Evolutionary conservation across 495 filamentous ascomycete genomes (phyloP), one percentile per base, ranked within the genome.

Genomic region (Haplographium delicatum): DNA sequence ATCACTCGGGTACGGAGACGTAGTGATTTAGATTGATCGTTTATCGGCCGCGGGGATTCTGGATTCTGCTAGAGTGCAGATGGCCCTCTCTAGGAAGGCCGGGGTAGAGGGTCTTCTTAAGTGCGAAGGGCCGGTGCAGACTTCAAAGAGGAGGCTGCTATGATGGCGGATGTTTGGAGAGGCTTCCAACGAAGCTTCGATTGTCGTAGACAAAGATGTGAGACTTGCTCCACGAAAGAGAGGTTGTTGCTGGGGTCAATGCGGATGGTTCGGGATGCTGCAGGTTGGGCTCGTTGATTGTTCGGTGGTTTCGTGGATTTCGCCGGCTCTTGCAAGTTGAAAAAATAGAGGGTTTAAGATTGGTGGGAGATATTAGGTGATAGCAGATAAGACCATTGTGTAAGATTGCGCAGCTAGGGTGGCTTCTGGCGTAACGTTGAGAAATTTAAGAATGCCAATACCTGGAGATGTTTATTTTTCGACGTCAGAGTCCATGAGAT

Each of bases 251-350:
- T 50, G 28, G n/a, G 47, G 43, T 52, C 50, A 55, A 61, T 57
- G 58, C 58, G 51, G 54, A 50, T 28, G 38, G 50, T 54, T 62
- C 62, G 59, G 62, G 38, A 64, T 44, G 53, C 56, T 64, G 62
- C 62, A 62, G 59, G n/a, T 28, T 40, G 38, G 47, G 30, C 23
- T 33, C 40, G 45, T 51, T 54, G 46, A 51, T 54, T 35, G 47
- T 44, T 18, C 11, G 33, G 20, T 26, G 27, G 56, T 50, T 58
- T 52, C 49, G 45, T 35, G n/a, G 56, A 38, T 34, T 47, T 51
- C 47, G 22, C 16, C 11, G 33, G 16, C 13, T 47, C 24, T 39
- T 39, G 45, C n/a, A n/a, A n/a, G n/a, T n/a, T n/a, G n/a, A n/a
- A n/a, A n/a, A n/a, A n/a, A n/a, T n/a, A 11, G n/a, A 28, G 15